These are phyloP conservation scores for Circinella umbellata DNA, from an alignment of 371 early-diverging fungal species.

Conservation along the genomic window DNA sequence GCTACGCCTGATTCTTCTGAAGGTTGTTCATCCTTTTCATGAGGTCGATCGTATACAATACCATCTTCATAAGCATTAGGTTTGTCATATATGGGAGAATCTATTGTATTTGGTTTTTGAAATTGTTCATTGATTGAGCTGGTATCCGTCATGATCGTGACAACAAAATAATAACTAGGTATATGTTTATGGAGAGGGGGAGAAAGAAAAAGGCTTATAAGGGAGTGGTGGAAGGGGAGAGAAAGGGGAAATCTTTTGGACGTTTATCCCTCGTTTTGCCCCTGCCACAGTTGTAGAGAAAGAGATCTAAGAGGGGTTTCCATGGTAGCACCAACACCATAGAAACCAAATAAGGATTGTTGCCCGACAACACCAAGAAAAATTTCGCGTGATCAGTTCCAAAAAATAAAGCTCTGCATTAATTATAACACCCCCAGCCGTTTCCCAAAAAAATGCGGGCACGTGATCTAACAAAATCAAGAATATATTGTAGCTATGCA, in stretches of 20 bases:
- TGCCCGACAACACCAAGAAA: neutral
- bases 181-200: neutral
- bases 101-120: slow-evolving; percentile 31
- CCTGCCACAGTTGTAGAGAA: neutral
- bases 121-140: slow-evolving; percentile 5
- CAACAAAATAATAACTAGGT: neutral
- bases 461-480: too few species aligned
- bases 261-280: too few species aligned
- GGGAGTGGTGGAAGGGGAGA: too few species aligned
- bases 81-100: slow-evolving; percentile 28
- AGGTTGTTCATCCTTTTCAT: slow-evolving; percentile 8
- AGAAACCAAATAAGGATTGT: neutral
- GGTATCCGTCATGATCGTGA: neutral
- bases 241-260: too few species aligned
- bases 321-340: neutral
- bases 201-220: neutral
- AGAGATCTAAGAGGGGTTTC: neutral
- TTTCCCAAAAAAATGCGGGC: too few species aligned
- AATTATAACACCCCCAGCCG: too few species aligned
- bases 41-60: slow-evolving; percentile 10
- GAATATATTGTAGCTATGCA: too few species aligned
- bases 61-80: slow-evolving; percentile 32
- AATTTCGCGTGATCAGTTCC: too few species aligned
- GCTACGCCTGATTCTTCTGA: neutral
- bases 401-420: too few species aligned